Base-by-base conservation (phyloP, 176 grass and related monocot species). In the Eleusine indica region DNA sequence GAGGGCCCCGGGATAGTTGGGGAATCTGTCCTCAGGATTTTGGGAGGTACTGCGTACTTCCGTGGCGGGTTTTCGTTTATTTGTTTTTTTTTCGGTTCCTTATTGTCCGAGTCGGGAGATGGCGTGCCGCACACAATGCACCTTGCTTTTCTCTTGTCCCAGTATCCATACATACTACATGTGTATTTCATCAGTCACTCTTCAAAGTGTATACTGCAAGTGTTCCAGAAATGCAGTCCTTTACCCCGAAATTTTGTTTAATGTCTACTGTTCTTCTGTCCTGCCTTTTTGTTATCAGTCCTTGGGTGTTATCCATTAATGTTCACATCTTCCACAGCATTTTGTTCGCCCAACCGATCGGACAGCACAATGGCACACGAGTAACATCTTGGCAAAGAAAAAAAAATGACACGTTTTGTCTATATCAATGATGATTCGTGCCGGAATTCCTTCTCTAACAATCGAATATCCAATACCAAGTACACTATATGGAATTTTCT, bases 401-500 rank as follows among this genome's bases (percentile, higher is more conserved):
- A 7, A 46, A 46, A 47, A 80, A 97, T 98, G 95, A 90, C 88
- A 84, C 92, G 92, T 71, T 83, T 90, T 82, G 91, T 95, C 38
- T 89, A 91, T 43, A 88, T 98, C 80, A 93, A 98, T 70, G 95
- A 95, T 61, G 89, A 95, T 43, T 93, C 64, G 0, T 66, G 56
- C 85, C 76, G 67, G 61, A 62, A 78, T 49, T 80, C 63, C 22
- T 93, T 84, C 44, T 70, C 87, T 73, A 92, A 91, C 80, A 98
- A 98, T 48, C 73, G 87, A 38, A 86, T 98, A 83, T 95, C 92
- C 71, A 98, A 98, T 82, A 94, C 91, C 66, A 98, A 98, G 77
- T 93, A 98, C 81, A 98, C 87, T 7, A 66, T 98, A 29, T 89
- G 86, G 84, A 95, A 95, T 83, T 98, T 98, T 79, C 77, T 98